Evolutionary conservation across 306 rosid genomes (phyloP).

Genomic region (Rosa rugosa): DNA sequence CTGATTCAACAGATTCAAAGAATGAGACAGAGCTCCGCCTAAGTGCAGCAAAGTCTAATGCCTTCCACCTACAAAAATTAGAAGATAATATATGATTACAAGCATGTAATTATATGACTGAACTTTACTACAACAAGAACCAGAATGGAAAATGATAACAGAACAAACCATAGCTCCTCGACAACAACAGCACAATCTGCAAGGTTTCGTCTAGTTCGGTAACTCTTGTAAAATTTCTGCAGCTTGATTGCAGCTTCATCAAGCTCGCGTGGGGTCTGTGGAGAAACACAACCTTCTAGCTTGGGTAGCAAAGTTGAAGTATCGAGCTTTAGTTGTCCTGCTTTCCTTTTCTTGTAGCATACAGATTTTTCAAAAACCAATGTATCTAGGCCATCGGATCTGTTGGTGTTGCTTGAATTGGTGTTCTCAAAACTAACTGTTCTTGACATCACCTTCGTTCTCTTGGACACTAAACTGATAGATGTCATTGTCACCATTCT

Average conservation of each 20-base stretch:
- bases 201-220: conserved; percentile 63
- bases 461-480: conserved; percentile 30
- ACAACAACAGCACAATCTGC: conserved; percentile 88
- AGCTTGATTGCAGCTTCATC: conserved; percentile 62
- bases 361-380: conserved; percentile 35
- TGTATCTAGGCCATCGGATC: conserved; percentile 23
- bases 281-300: not conserved
- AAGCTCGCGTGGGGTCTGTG: conserved; percentile 28
- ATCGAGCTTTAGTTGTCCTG: conserved; percentile 38
- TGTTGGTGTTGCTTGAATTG: conserved; percentile 17
- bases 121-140: not conserved
- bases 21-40: conserved; percentile 51
- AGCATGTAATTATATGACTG: not conserved
- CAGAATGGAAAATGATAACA: conserved; percentile 1
- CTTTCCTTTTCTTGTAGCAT: conserved; percentile 36
- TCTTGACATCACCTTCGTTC: conserved; percentile 35
- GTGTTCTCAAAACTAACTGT: conserved; percentile 36
- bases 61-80: conserved; percentile 68
- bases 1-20: conserved; percentile 56
- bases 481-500: conserved; percentile 34
- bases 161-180: conserved; percentile 79
- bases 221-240: conserved; percentile 78
- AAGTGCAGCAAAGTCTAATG: conserved; percentile 63
- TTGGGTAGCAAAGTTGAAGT: conserved; percentile 19
- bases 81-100: not conserved